Base-by-base conservation (phyloP, 208 protist genomes). In the Leishmania arabica region DNA sequence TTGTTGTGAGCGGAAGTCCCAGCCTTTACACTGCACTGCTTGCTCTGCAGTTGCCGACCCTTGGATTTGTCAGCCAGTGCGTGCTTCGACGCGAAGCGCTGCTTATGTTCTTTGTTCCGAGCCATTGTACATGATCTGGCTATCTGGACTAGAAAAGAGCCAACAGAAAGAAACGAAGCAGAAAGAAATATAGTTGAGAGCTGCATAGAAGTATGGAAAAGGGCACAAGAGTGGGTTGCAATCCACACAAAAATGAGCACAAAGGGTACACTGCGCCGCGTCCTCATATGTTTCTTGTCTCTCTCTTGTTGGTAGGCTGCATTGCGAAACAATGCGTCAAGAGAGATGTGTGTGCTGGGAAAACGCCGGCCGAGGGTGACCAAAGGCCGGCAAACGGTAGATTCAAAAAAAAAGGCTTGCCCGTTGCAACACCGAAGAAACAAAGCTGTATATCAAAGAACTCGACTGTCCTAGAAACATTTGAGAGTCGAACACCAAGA, bases 61-160 rank as follows among this genome's bases (percentile, higher is more conserved):
- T 97, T 89, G 1, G 85, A 71, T 66, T 95, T 93, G 37, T 93
- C 91, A 31, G 90, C 86, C 51, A 88, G 64, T 0, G 77, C 42
- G 21, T 89, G 86, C 80, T 92, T 92, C 3, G 89, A 92, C 11
- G 81, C 84, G 78, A 92, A 92, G 49, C 89, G 89, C 62, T 89
- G 87, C 78, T 92, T 92, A 37, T 92, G 89, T 75, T 83, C 78
- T 72, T 96, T 96, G 54, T 96, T 96, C 6, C 91, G 90, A n/a
- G 91, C 87, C 92, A 96, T 96, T 24, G 68, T 71, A 37, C 3
- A 19, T 77, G 27, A 45, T 9, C 27, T 60, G 24, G 31, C 1
- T 37, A 60, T 47, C 3, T 62, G 0, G 15, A 17, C 4, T 8
- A 24, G 21, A 62, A 75, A 62, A 40, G 0, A 62, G 3, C 34